Conservation (phyloP, 78 protist genomes). For the Dictyostelium purpureum region DNA sequence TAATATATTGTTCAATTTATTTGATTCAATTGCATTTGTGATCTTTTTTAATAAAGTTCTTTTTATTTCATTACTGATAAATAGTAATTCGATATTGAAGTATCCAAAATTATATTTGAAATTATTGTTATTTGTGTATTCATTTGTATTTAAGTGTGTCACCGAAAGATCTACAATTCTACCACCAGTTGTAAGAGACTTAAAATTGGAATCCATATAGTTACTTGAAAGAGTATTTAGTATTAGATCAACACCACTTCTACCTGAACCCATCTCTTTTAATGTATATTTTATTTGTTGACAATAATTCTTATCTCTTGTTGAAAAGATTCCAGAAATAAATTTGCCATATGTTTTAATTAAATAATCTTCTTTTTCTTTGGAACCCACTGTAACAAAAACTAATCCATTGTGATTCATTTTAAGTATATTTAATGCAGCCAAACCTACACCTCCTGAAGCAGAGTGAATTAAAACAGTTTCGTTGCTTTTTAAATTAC, state of each 20-base stretch:
- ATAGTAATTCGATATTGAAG: background rate
- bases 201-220: constrained; percentile 21
- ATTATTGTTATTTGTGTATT: background rate
- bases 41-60: constrained; percentile 20
- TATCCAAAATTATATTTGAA: constrained; percentile 35
- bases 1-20: background rate
- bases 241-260: constrained; percentile 63
- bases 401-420: background rate
- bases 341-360: constrained; percentile 3
- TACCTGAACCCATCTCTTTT: background rate
- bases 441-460: background rate
- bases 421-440: constrained; percentile 2
- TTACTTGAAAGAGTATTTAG: constrained; percentile 59
- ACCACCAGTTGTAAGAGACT: constrained; percentile 29
- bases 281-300: background rate
- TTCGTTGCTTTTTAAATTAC: background rate
- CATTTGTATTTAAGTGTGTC: background rate
- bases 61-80: constrained; percentile 25
- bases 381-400: constrained; percentile 15
- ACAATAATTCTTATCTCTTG: background rate
- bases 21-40: background rate
- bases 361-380: constrained; percentile 30
- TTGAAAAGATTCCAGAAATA: background rate
- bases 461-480: constrained; percentile 3
- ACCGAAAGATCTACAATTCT: constrained; percentile 66